Evolutionary conservation across 2,329 filamentous ascomycete genomes (phyloP), one percentile per base, ranked within the genome.

Genomic region (Pyrenochaeta sp.): DNA sequence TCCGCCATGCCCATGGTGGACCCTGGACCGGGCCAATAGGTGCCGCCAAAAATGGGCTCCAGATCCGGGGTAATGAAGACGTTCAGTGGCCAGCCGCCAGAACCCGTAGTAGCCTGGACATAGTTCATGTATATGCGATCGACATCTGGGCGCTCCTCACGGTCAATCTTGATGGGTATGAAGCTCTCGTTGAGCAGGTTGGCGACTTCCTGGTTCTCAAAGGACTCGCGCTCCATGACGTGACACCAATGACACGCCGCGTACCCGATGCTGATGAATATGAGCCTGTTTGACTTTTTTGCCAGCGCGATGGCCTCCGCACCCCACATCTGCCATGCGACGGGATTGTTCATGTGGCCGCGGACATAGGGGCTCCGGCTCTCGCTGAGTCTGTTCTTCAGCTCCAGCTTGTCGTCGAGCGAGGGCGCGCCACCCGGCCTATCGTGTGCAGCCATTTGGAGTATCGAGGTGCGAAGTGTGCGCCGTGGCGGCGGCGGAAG

Each of bases 61-160:
- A 97, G 81, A 57, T 96, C 87, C 1, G 94, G 91, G 0, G 94
- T 99, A 20, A 97, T 81, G 68, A 99, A 97, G n/a, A 96, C 86
- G 65, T 96, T 97, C 48, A 97, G 75, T 1, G 94, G 94, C 92
- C 94, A 97, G 26, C 94, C 94, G 7, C 91, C 93, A 2, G 84
- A 87, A 14, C 89, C 91, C 45, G 88, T 96, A 8, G 94, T 93
- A 1, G 93, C 93, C 69, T 96, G 91, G 27, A 96, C 87, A 71
- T 96, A 99, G 75, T 96, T 96, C 90, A 96, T 96, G 71, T 97
- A 97, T 54, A 97, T 92, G 50, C 89, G 86, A 66, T 99, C 94
- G 53, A 97, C 85, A 66, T 97, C 92, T 7, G 93, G 93, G 18
- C 93, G 85, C 72, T 96, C 90, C 72, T 99, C 94, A 48, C 92